Conservation (phyloP, 73 alveolate species). For the Blepharisma stoltei region DNA sequence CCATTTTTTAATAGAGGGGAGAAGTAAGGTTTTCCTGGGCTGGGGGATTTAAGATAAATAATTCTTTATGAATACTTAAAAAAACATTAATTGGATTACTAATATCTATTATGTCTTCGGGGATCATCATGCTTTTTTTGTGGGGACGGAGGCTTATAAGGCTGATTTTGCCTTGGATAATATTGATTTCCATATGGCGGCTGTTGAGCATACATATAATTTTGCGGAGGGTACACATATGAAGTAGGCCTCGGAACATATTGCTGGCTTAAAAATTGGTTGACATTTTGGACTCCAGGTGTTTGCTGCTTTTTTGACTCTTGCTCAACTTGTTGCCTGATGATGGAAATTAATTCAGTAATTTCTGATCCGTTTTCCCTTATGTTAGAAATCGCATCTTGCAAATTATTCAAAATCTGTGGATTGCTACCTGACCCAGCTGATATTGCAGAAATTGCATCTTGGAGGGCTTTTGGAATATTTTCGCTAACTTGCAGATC, state of each 20-base stretch:
- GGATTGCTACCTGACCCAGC: neutral
- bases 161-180: neutral
- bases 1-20: no score
- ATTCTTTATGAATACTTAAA: neutral
- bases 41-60: no score
- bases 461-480: conserved; percentile 16
- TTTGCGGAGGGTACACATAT: neutral
- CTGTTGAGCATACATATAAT: conserved; percentile 12
- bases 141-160: conserved; percentile 18
- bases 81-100: neutral
- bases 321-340: conserved; percentile 17
- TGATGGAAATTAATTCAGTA: neutral
- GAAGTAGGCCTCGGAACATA: conserved; percentile 4
- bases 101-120: neutral
- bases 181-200: neutral
- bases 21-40: no score
- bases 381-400: conserved; percentile 10
- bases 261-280: conserved; percentile 8
- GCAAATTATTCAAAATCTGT: neutral
- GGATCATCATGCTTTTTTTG: conserved; percentile 12
- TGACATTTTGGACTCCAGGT: neutral
- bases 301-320: neutral
- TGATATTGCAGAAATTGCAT: conserved; percentile 18
- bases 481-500: neutral
- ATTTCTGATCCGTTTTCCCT: neutral